phyloP scores from a whole-genome alignment of 495 filamentous ascomycete genomes.

The Chaetomium tenue region DNA sequence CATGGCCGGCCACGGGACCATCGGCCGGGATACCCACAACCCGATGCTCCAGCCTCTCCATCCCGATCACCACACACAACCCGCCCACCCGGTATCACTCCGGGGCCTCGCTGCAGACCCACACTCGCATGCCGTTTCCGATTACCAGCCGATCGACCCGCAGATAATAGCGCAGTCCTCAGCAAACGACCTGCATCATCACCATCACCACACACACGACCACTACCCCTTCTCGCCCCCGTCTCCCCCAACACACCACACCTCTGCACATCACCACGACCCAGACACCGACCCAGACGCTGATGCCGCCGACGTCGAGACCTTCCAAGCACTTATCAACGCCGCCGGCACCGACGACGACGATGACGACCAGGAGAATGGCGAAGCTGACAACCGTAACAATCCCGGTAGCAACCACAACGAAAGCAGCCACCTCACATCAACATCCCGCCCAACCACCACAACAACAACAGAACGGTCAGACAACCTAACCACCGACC shows the following conservation, averaged over 20 bases:
- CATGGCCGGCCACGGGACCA: constrained; percentile 22
- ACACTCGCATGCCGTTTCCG: constrained; percentile 12
- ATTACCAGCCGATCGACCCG: constrained; percentile 52
- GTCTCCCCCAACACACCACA: constrained; percentile 21
- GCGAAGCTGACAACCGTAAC: not conserved
- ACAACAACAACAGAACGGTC: not conserved
- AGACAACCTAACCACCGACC: constrained; percentile 13
- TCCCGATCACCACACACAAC: constrained; percentile 17
- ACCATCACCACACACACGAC: constrained; percentile 28
- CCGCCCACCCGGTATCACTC: constrained; percentile 26
- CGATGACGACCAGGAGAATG: constrained; percentile 18
- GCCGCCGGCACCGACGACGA: constrained; percentile 32
- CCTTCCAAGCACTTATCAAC: constrained; percentile 47
- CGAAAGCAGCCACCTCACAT: too few relatives aligned
- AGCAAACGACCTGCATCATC: constrained; percentile 23
- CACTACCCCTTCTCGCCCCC: constrained; percentile 27
- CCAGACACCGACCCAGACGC: constrained; percentile 37
- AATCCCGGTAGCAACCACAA: constrained; percentile 6
- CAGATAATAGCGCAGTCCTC: constrained; percentile 48
- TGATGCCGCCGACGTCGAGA: constrained; percentile 39
- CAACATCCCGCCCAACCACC: too few relatives aligned
- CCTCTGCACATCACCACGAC: constrained; percentile 21
- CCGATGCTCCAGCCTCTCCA: constrained; percentile 36
- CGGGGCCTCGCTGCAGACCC: constrained; percentile 22
- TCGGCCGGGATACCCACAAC: constrained; percentile 25